phyloP scores from a whole-genome alignment of 305 asterid genomes.

The Fraxinus paxiana region DNA sequence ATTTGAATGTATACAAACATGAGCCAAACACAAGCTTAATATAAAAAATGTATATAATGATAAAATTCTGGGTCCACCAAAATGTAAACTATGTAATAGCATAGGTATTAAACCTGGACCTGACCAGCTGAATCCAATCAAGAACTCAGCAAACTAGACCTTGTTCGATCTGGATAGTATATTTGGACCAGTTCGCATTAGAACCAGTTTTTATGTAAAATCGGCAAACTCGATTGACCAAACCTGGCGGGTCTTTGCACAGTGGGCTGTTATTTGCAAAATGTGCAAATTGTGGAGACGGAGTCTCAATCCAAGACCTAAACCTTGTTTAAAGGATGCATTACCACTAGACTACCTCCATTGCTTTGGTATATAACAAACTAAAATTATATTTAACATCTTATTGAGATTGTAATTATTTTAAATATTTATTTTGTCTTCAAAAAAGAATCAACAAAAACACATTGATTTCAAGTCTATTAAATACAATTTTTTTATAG shows the following conservation, averaged over 20 bases:
- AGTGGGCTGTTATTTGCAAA: not conserved
- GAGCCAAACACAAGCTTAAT: not conserved
- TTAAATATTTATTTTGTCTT: not conserved
- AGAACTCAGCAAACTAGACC: not conserved
- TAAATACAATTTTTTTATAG: not conserved
- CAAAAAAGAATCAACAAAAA: not conserved
- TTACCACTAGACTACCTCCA: not conserved
- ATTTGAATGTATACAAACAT: not conserved
- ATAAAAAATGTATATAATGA: not conserved
- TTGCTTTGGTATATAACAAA: not conserved
- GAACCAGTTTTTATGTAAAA: no score
- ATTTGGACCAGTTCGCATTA: not conserved
- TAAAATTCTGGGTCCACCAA: not conserved
- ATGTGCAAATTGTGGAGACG: not conserved
- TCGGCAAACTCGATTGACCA: not conserved
- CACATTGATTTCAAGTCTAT: not conserved
- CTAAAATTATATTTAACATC: not conserved
- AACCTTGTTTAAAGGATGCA: not conserved
- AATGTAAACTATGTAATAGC: not conserved
- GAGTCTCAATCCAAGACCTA: not conserved
- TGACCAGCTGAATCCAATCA: not conserved
- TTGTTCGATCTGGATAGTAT: not conserved
- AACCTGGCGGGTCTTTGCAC: not conserved
- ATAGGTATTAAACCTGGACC: not conserved
- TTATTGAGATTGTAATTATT: not conserved